Evolutionary conservation across 306 rosid genomes (phyloP).

Genomic region (Vicia faba): DNA sequence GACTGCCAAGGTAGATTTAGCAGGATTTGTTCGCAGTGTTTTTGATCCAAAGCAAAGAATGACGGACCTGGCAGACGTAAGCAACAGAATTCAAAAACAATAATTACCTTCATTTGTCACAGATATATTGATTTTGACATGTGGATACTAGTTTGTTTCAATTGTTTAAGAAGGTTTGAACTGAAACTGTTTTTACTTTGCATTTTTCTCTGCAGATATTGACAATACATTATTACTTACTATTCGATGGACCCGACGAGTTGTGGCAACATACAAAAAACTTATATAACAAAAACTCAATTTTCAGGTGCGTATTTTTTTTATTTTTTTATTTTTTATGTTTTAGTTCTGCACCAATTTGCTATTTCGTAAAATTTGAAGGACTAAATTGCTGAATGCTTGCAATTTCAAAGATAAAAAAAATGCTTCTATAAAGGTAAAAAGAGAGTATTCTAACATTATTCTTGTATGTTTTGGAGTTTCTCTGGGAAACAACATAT

Average conservation of each 20-base stretch:
- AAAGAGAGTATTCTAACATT: neutral
- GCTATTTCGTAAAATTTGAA: neutral
- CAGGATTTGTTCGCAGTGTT: slow-evolving; percentile 75
- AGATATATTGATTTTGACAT: slow-evolving; percentile 21
- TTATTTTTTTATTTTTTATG: neutral
- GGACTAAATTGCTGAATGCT: neutral
- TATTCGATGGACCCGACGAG: slow-evolving; percentile 85
- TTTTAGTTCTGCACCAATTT: slow-evolving; percentile 14
- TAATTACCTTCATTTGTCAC: too few relatives aligned
- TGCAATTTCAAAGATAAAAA: too few relatives aligned
- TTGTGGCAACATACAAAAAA: slow-evolving; percentile 73
- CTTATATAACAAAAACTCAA: slow-evolving; percentile 69
- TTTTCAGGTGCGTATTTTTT: slow-evolving; percentile 65
- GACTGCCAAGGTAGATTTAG: slow-evolving; percentile 64
- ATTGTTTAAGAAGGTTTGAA: slow-evolving; percentile 17
- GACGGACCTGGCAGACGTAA: slow-evolving; percentile 98
- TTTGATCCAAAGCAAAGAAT: slow-evolving; percentile 89
- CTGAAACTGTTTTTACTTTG: slow-evolving; percentile 6
- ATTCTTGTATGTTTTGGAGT: slow-evolving; percentile 43
- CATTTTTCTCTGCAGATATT: slow-evolving; percentile 66
- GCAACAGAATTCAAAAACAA: slow-evolving; percentile 22
- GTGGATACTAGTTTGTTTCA: slow-evolving; percentile 9
- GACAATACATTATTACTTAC: slow-evolving; percentile 85
- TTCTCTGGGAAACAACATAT: slow-evolving; percentile 72
- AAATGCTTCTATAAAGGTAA: too few relatives aligned